Conservation (phyloP, 352 stramenopile genomes). For the Globisporangium lucens region DNA sequence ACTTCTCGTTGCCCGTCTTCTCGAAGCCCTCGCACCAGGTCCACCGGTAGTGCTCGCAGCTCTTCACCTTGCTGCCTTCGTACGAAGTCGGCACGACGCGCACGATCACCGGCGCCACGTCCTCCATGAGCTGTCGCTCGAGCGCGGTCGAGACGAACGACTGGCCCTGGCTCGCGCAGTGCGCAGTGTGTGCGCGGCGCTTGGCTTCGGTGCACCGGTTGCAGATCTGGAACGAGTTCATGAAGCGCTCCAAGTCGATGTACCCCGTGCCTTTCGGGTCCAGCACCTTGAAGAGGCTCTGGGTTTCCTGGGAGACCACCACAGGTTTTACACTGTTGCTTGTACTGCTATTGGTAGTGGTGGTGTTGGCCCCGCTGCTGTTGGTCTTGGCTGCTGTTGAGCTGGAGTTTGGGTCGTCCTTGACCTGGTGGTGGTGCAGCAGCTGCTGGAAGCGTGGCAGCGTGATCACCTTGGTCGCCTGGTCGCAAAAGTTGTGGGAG, state of each 20-base stretch:
- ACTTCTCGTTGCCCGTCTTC: slow-evolving; percentile 85
- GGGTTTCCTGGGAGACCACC: slow-evolving; percentile 33
- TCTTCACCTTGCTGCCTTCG: slow-evolving; percentile 80
- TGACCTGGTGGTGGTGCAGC: slow-evolving; percentile 60
- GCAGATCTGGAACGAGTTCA: slow-evolving; percentile 86
- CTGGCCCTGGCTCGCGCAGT: slow-evolving; percentile 53
- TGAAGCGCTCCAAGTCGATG: slow-evolving; percentile 70
- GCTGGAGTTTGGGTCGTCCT: slow-evolving; percentile 33
- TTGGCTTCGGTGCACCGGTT: slow-evolving; percentile 83
- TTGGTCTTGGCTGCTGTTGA: neutral
- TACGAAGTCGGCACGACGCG: slow-evolving; percentile 64
- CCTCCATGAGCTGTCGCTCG: slow-evolving; percentile 69
- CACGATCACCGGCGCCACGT: slow-evolving; percentile 74
- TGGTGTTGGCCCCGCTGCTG: neutral
- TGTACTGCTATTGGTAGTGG: slow-evolving; percentile 5
- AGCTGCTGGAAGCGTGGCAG: slow-evolving; percentile 62
- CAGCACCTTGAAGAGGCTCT: slow-evolving; percentile 55
- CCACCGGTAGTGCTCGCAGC: slow-evolving; percentile 85
- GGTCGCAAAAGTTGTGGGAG: slow-evolving; percentile 80
- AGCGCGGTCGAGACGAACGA: slow-evolving; percentile 44
- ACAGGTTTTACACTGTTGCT: slow-evolving; percentile 13
- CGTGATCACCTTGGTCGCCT: slow-evolving; percentile 43
- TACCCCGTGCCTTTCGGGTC: slow-evolving; percentile 40
- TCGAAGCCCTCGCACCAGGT: slow-evolving; percentile 85
- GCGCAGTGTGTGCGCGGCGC: slow-evolving; percentile 52